phyloP scores from a whole-genome alignment of 2,329 filamentous ascomycete genomes.

The Mycocentrospora acerina region DNA sequence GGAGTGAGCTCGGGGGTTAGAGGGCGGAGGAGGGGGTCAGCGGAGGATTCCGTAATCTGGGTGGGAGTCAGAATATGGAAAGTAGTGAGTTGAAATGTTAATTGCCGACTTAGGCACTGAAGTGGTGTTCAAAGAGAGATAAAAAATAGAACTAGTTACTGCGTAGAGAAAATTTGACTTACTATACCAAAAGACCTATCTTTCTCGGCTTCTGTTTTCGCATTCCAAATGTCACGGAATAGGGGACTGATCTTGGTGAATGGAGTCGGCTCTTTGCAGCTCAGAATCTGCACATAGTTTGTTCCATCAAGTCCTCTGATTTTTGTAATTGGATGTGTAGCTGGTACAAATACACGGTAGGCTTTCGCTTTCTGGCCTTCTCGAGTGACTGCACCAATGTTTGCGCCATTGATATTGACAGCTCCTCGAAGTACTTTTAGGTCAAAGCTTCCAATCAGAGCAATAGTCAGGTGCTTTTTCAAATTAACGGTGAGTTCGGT shows the following conservation, averaged over 20 bases:
- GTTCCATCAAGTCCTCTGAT: constrained; percentile 59
- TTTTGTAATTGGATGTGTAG: constrained; percentile 69
- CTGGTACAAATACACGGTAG: constrained; percentile 65
- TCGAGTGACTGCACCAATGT: constrained; percentile 50
- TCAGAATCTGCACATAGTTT: constrained; percentile 50
- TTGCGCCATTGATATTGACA: constrained; percentile 66
- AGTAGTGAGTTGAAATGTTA: no score
- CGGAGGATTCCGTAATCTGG: constrained; percentile 31
- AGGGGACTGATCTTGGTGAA: constrained; percentile 65
- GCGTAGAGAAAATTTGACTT: constrained; percentile 26
- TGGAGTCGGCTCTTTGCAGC: constrained; percentile 51
- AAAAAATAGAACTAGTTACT: no score
- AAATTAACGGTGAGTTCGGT: constrained; percentile 29
- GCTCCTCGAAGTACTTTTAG: constrained; percentile 63
- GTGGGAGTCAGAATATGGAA: no score
- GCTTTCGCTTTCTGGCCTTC: constrained; percentile 13
- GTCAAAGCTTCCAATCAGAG: constrained; percentile 65
- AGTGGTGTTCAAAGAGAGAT: no score
- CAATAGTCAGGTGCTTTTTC: constrained; percentile 38
- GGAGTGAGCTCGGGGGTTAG: constrained; percentile 54
- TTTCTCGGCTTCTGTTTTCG: constrained; percentile 27
- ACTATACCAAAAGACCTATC: constrained; percentile 37
- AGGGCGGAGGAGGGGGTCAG: constrained; percentile 28
- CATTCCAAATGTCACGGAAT: constrained; percentile 68
- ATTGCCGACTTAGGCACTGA: no score